Conservation (phyloP, 1,284 basidiomycete genomes). For the Exobasidium cylindrosporum region DNA sequence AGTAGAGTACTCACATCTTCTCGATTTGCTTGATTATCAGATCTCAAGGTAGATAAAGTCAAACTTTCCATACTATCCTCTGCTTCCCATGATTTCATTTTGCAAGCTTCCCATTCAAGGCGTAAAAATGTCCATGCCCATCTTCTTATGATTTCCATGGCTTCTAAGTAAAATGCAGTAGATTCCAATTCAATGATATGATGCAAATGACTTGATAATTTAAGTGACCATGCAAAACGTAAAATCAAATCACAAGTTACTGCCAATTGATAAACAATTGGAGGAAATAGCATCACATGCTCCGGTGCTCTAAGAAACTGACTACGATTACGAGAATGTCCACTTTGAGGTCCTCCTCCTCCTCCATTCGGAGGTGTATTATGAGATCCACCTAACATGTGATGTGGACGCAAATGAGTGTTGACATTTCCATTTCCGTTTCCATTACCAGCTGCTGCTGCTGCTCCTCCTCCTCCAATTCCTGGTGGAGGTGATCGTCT, state of each 20-base stretch:
- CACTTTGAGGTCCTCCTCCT: neutral
- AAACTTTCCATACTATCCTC: slow-evolving; percentile 10
- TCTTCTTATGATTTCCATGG: slow-evolving; percentile 79
- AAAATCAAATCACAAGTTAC: slow-evolving; percentile 82
- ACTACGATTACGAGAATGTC: slow-evolving; percentile 2
- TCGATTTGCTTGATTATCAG: neutral
- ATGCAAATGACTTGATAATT: slow-evolving; percentile 83
- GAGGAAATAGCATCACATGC: slow-evolving; percentile 68
- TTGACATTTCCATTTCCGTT: neutral
- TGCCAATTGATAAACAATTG: slow-evolving; percentile 75
- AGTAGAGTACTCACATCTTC: slow-evolving; percentile 1
- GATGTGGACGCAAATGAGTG: neutral
- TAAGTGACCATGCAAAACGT: slow-evolving; percentile 91
- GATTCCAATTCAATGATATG: slow-evolving; percentile 75
- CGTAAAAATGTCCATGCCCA: slow-evolving; percentile 97
- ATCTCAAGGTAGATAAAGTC: slow-evolving; percentile 8
- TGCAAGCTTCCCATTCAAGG: slow-evolving; percentile 64
- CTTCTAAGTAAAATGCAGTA: slow-evolving; percentile 84
- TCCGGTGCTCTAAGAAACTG: slow-evolving; percentile 6
- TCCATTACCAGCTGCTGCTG: slow-evolving; percentile 1
- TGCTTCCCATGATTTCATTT: slow-evolving; percentile 13
- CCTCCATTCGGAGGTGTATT: neutral
- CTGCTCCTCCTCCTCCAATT: neutral
- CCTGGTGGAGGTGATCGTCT: neutral
- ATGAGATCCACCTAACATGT: neutral